Evolutionary conservation across 495 filamentous ascomycete species (phyloP), one percentile per base, ranked within the genome.

Genomic region (Halenospora varia): DNA sequence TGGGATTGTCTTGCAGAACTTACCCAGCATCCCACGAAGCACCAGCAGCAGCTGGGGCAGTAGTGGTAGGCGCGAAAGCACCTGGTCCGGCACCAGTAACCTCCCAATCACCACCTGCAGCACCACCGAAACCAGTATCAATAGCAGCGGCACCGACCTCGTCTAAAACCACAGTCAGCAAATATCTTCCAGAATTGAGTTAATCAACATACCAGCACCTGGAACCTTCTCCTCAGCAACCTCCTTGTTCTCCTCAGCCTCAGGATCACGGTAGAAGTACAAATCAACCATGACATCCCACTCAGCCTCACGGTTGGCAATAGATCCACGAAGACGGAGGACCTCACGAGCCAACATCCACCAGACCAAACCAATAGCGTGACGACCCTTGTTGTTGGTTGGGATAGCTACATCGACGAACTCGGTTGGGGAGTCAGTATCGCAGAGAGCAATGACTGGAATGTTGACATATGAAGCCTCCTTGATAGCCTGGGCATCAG

Each of bases 181-280:
- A 83, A 74, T 83, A 57, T 67, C 82, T 80, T 46, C 85, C 83
- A 55, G 68, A 65, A 26, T 67, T 66, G 40, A 78, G 73, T 80
- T 82, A 75, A 69, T 82, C 79, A 68, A 82, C 17, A 44, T 53
- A 41, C 35, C 35, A 22, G 82, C 46, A 81, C 77, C 80, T 87
- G 86, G 55, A 65, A 49, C 64, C 70, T 77, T 74, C 55, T 77
- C 75, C 48, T 71, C 62, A 35, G 57, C 50, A 25, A 57, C 63
- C 69, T 96, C 92, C 85, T 96, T 95, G 77, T 90, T 88, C 81
- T 89, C 92, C 83, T 97, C 92, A 63, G 94, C 92, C 81, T 98
- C 94, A 59, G 94, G 94, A 75, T 98, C 94, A 75, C 94, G 95
- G 88, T 98, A 98, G 85, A 98, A 98, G 90, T 98, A 98, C 65